A percentile compares a stretch with the other conserved stretches of the same genome.
Conservation (phyloP, 495 filamentous ascomycete genomes). For the Schizothecium vesticola region DNA sequence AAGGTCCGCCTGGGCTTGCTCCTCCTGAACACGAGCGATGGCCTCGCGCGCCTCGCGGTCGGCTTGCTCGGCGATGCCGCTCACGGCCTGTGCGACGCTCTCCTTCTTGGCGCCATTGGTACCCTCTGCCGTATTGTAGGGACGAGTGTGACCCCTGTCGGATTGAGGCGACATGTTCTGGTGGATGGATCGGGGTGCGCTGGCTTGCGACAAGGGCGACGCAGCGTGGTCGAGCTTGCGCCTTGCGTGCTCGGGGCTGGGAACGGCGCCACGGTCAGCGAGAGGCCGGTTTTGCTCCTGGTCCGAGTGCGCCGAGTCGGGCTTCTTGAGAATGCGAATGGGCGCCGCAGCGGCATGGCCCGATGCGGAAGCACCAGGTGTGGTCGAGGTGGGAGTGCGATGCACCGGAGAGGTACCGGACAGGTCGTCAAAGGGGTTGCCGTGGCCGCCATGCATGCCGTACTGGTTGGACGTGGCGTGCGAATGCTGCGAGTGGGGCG, state of each 20-base stretch:
- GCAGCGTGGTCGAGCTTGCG: constrained; percentile 40
- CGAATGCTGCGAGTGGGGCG: constrained; percentile 37
- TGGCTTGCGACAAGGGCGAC: constrained; percentile 25
- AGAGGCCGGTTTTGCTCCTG: constrained; percentile 36
- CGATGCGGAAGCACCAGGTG: constrained; percentile 28
- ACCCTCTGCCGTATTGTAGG: not conserved
- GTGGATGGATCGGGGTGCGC: constrained; percentile 6
- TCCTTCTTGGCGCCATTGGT: constrained; percentile 42
- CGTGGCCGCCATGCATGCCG: constrained; percentile 21
- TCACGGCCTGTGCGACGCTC: constrained; percentile 67
- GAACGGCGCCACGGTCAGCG: constrained; percentile 32
- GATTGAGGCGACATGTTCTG: constrained; percentile 16
- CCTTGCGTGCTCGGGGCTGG: constrained; percentile 40
- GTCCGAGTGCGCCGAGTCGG: constrained; percentile 21
- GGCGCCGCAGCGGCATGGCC: constrained; percentile 23
- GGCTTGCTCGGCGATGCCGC: constrained; percentile 60
- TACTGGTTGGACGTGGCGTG: constrained; percentile 26
- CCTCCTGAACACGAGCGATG: constrained; percentile 51
- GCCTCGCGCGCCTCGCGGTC: constrained; percentile 65
- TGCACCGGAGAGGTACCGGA: constrained; percentile 31
- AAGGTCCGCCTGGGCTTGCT: constrained; percentile 45
- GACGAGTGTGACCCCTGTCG: constrained; percentile 7
- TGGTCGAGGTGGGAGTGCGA: constrained; percentile 38
- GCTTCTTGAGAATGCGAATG: constrained; percentile 38
- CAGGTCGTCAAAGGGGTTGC: constrained; percentile 31